phyloP scores from a whole-genome alignment of 75 land plant species.

The Selaginella moellendorffii region DNA sequence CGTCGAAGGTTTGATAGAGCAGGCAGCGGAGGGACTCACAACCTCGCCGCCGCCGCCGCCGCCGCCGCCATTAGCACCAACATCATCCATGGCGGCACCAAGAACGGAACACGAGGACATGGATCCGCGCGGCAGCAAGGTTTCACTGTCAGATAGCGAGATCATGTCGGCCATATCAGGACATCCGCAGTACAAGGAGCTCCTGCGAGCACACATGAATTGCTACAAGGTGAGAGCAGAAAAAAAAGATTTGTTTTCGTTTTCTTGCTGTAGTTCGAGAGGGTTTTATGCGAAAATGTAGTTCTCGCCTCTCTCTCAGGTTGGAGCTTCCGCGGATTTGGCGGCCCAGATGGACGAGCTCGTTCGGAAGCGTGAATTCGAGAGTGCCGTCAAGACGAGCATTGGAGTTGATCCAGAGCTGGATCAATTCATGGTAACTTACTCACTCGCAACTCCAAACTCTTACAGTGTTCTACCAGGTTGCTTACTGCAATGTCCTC shows the following conservation, averaged over 20 bases:
- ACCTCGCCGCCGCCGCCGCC: no score
- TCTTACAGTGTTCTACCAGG: constrained; percentile 26
- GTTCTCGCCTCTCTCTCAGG: constrained; percentile 21
- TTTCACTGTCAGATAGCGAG: no score
- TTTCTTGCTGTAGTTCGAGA: neutral
- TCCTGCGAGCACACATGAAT: neutral
- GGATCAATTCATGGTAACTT: constrained; percentile 74
- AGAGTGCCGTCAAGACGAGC: constrained; percentile 13
- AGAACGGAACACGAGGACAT: no score
- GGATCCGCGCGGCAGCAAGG: no score
- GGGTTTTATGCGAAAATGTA: neutral
- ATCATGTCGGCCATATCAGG: neutral
- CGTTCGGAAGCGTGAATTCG: constrained; percentile 27
- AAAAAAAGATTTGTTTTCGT: no score
- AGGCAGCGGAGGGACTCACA: no score
- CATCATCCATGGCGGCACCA: no score
- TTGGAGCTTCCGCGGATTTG: constrained; percentile 84
- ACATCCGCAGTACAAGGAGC: neutral
- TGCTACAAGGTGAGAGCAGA: neutral
- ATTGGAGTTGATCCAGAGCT: constrained; percentile 68
- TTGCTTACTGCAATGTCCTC: constrained; percentile 67
- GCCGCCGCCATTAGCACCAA: no score
- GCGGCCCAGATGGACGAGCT: constrained; percentile 44
- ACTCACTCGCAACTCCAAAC: neutral
- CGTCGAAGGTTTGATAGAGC: no score